phyloP scores from a whole-genome alignment of 1,284 basidiomycete genomes.

The Boletus semigastroideus region DNA sequence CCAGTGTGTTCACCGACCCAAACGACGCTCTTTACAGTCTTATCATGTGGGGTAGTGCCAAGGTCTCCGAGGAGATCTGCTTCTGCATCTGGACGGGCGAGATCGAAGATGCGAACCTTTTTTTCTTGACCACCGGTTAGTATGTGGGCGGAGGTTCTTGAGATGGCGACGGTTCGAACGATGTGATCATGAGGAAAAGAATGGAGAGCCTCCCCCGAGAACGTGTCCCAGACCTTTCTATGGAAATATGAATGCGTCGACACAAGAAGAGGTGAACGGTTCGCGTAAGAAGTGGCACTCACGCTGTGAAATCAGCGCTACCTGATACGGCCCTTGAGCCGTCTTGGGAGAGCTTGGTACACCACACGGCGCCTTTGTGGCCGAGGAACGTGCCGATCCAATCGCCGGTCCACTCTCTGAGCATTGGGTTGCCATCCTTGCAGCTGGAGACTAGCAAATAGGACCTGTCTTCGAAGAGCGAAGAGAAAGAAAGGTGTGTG shows the following conservation, averaged over 20 bases:
- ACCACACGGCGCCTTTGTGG: slow-evolving; percentile 99
- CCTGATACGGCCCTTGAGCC: slow-evolving; percentile 87
- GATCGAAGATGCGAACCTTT: slow-evolving; percentile 94
- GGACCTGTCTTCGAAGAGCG: slow-evolving; percentile 76
- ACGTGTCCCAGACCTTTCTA: slow-evolving; percentile 98
- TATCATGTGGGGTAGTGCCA: slow-evolving; percentile 73
- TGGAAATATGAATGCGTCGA: not conserved
- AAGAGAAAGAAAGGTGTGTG: slow-evolving; percentile 91
- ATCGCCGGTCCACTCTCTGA: slow-evolving; percentile 95
- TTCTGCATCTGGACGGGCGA: slow-evolving; percentile 80
- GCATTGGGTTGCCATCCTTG: slow-evolving; percentile 96
- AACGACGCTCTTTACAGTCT: slow-evolving; percentile 88
- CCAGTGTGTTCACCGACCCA: slow-evolving; percentile 89
- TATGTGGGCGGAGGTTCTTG: slow-evolving; percentile 63
- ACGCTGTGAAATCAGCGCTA: slow-evolving; percentile 98
- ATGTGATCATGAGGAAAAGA: slow-evolving; percentile 98
- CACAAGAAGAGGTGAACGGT: slow-evolving; percentile 3
- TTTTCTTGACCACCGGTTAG: slow-evolving; percentile 98
- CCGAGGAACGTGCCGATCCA: slow-evolving; percentile 99
- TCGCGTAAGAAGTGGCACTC: slow-evolving; percentile 34
- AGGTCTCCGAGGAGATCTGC: slow-evolving; percentile 75
- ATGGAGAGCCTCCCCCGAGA: slow-evolving; percentile 81
- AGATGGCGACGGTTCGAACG: slow-evolving; percentile 91
- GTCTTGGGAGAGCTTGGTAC: slow-evolving; percentile 89
- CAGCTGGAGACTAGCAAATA: slow-evolving; percentile 92